Conservation (phyloP, 176 grass and related monocot genomes). For the Secale cereale region DNA sequence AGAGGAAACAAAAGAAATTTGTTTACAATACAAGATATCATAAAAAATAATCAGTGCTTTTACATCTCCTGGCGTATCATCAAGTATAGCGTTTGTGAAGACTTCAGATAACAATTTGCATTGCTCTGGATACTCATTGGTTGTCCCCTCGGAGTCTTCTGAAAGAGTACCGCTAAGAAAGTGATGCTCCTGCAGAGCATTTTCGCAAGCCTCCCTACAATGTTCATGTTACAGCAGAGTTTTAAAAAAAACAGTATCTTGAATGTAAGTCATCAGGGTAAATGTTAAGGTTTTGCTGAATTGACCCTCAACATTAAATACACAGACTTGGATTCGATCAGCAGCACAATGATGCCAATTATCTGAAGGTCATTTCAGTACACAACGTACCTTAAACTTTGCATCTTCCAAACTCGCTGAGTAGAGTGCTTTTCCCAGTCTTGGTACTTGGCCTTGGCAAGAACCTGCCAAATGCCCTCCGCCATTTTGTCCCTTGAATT, state of each 20-base stretch:
- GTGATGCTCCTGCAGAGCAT: slow-evolving; percentile 63
- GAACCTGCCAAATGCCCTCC: slow-evolving; percentile 70
- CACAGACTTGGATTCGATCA: not conserved
- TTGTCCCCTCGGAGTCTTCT: slow-evolving; percentile 14
- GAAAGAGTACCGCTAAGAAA: slow-evolving; percentile 51
- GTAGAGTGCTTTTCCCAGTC: slow-evolving; percentile 75
- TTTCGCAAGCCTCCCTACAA: slow-evolving; percentile 65
- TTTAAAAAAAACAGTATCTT: not conserved
- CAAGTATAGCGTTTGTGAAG: slow-evolving; percentile 46
- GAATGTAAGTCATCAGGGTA: not conserved
- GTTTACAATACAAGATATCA: not conserved
- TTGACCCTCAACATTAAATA: not conserved
- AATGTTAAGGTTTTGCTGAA: not conserved
- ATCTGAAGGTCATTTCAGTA: not conserved
- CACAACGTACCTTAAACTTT: slow-evolving; percentile 59
- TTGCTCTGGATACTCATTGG: slow-evolving; percentile 47
- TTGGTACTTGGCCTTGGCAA: slow-evolving; percentile 73
- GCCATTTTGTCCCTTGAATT: slow-evolving; percentile 34
- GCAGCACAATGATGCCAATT: not conserved
- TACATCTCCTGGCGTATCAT: slow-evolving; percentile 65
- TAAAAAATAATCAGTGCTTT: slow-evolving; percentile 10
- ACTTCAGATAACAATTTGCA: slow-evolving; percentile 61
- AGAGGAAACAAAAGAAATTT: not conserved
- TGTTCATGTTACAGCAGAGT: not conserved
- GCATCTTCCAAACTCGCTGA: slow-evolving; percentile 50